phyloP scores from a whole-genome alignment of 2,329 filamentous ascomycete species.

The Ophiostoma triangulosporum region DNA sequence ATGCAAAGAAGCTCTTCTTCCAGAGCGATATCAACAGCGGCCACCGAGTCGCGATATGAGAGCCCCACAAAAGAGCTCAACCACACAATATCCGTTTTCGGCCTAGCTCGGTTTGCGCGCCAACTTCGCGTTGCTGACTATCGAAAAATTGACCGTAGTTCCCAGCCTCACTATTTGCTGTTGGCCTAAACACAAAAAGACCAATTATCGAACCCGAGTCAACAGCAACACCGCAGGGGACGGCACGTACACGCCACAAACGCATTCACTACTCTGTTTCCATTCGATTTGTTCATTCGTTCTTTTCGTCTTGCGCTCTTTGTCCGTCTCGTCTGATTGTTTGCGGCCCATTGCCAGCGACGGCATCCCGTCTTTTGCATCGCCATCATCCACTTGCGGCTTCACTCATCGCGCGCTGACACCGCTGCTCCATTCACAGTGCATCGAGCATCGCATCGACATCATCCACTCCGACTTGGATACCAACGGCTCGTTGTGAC shows the following conservation, averaged over 20 bases:
- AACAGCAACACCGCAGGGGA: neutral
- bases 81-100: slow-evolving; percentile 4
- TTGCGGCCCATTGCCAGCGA: neutral
- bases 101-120: slow-evolving; percentile 18
- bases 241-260: neutral
- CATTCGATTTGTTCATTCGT: neutral
- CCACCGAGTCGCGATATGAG: too few species aligned
- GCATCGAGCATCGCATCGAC: neutral
- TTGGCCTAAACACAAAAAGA: neutral
- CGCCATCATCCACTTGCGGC: neutral
- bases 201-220: neutral
- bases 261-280: neutral
- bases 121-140: slow-evolving; percentile 15
- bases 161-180: slow-evolving; percentile 8
- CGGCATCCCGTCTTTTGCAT: neutral
- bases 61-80: slow-evolving; percentile 7
- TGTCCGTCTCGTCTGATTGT: neutral
- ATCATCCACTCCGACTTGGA: too few species aligned
- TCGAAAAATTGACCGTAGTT: slow-evolving; percentile 9
- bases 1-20: too few species aligned
- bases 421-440: neutral
- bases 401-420: neutral
- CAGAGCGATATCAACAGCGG: too few species aligned
- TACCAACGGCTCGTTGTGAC: neutral
- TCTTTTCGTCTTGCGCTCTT: neutral